Conservation (phyloP, 2,329 filamentous ascomycete species). For the Ophiostoma tasmaniense region DNA sequence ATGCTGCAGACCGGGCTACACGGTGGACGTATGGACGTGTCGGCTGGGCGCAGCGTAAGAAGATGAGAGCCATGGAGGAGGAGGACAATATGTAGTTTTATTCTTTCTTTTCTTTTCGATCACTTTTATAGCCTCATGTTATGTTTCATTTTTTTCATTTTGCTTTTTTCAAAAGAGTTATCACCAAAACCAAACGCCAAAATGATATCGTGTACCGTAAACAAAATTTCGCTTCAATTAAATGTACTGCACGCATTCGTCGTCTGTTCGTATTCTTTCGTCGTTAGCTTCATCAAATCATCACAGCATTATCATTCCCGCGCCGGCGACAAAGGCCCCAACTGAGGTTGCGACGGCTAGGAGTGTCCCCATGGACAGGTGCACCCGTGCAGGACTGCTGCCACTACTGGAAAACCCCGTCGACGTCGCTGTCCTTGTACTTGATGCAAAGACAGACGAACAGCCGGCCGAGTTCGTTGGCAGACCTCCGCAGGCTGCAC, state of each 20-base stretch:
- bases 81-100: neutral
- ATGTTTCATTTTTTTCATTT: too few relatives aligned
- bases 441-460: conserved; percentile 9
- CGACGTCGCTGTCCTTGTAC: neutral
- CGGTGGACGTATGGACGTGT: conserved; percentile 5
- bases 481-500: conserved; percentile 19
- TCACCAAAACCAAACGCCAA: too few relatives aligned
- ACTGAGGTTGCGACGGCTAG: neutral
- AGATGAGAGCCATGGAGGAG: neutral
- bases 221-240: neutral
- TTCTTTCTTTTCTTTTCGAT: neutral
- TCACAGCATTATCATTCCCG: neutral
- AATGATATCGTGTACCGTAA: too few relatives aligned
- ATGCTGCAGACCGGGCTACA: conserved; percentile 14
- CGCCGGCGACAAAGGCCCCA: neutral
- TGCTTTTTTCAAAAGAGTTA: neutral
- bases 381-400: neutral
- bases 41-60: neutral
- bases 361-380: neutral
- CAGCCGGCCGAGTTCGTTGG: conserved; percentile 16
- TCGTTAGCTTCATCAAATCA: neutral
- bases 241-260: neutral
- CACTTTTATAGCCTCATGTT: too few relatives aligned
- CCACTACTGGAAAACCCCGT: conserved; percentile 8
- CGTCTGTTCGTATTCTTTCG: neutral